Evolutionary conservation across 345 rosid species (phyloP), one percentile per base, ranked within the genome.

Genomic region (Barbarea vulgaris): DNA sequence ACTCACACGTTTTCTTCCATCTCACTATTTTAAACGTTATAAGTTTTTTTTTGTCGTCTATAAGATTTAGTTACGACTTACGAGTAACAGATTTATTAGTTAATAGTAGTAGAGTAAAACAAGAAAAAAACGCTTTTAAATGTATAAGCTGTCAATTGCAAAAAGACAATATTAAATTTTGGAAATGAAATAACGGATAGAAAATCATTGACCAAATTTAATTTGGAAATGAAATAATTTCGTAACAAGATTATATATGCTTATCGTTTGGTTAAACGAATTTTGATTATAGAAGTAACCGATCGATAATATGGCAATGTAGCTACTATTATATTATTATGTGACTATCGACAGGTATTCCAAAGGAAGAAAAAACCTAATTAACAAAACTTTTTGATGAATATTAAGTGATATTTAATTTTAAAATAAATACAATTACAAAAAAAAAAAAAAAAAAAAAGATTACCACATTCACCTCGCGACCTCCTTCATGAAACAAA

Each of bases 401-500:
- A 12, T 25, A 25, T 25, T 41, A 7, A 53, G 58, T 24, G 41
- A 10, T 73, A n/a, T 41, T 15, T 9, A 36, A 17, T 31, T 62
- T 18, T 1, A 61, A 58, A 47, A 67, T 6, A 17, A 7, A 28
- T 8, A 48, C 33, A 4, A 50, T 14, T 48, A 50, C 9, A 7
- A 79, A 33, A 66, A 60, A 70, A 9, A 53, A 71, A 73, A 81
- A 73, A 67, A 56, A 71, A 12, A 54, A 72, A 73, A 81, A 73
- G 86, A 72, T 82, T 77, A 69, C 79, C 84, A 79, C 85, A 85
- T 83, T 82, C 80, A 84, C 86, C 88, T 81, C 85, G 87, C 81
- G 72, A 84, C 74, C 79, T 82, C 81, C 79, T 75, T 92, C 98
- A 93, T 88, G 92, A 86, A 84, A 89, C 87, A 83, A 87, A 90